Conservation (phyloP, 1,284 basidiomycete species). For the Chalciporus piperatoides region DNA sequence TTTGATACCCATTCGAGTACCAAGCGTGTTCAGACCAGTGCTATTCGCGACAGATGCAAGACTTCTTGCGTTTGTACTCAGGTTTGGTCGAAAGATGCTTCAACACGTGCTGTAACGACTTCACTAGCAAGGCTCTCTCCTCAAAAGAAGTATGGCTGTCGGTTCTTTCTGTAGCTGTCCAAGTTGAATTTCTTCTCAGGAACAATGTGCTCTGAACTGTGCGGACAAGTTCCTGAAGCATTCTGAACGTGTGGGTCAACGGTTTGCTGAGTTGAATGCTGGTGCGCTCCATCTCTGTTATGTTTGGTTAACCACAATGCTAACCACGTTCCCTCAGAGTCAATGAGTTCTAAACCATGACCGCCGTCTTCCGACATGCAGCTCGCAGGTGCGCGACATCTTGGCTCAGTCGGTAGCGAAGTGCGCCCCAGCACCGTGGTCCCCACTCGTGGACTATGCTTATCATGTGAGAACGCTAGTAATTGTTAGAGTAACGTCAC, state of each 20-base stretch:
- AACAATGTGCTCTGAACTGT: conserved; percentile 69
- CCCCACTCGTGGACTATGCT: conserved; percentile 2
- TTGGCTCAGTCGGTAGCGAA: conserved; percentile 4
- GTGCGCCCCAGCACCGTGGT: conserved; percentile 16
- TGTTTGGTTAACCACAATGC: neutral
- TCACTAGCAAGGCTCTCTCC: conserved; percentile 91
- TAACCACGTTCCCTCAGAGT: conserved; percentile 22
- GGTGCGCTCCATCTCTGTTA: conserved; percentile 46
- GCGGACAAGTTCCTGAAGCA: conserved; percentile 97
- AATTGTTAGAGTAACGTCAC: conserved; percentile 19
- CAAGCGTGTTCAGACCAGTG: conserved; percentile 1
- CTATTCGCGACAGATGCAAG: conserved; percentile 78
- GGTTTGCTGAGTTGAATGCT: conserved; percentile 89
- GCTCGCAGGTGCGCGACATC: neutral
- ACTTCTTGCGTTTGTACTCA: conserved; percentile 96
- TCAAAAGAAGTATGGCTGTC: conserved; percentile 80
- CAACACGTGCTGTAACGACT: conserved; percentile 92
- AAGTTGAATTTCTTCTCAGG: conserved; percentile 41
- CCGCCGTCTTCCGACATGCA: neutral
- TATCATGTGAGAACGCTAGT: conserved; percentile 16
- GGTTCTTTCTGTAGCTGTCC: neutral
- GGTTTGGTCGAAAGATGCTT: conserved; percentile 96
- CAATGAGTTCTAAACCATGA: conserved; percentile 33
- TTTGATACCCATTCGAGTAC: neutral
- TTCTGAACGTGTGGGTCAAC: conserved; percentile 89